Percentiles rank a stretch among this genome's conserved stretches.
Evolutionary conservation across 2,329 filamentous ascomycete genomes (phyloP).

Genomic region (Pyrenophora seminiperda): DNA sequence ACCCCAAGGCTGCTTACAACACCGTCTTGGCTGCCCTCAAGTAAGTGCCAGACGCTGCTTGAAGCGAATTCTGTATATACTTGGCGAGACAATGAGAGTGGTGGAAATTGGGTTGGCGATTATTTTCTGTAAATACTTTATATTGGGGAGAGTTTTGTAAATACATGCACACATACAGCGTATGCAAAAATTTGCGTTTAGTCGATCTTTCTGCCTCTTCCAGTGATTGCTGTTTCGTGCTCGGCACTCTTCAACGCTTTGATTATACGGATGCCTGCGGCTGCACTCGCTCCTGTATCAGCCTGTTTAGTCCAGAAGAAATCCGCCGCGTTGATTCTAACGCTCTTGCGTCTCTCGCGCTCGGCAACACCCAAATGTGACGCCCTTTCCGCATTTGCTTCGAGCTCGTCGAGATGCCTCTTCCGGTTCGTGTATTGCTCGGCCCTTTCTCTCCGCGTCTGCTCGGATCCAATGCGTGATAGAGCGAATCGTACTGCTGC

Average conservation of each 20-base stretch:
- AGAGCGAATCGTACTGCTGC: constrained; percentile 35
- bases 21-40: constrained; percentile 37
- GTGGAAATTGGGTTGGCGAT: too few relatives aligned
- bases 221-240: constrained; percentile 20
- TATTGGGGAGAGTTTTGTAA: constrained; percentile 10
- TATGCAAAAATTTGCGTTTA: not conserved
- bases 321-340: constrained; percentile 38
- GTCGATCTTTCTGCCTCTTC: constrained; percentile 11
- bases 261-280: constrained; percentile 32
- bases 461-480: constrained; percentile 35
- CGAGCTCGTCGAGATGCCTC: constrained; percentile 35
- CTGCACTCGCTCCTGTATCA: constrained; percentile 32
- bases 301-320: constrained; percentile 40
- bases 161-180: not conserved
- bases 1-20: constrained; percentile 51
- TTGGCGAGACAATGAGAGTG: too few relatives aligned
- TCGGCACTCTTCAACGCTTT: constrained; percentile 30
- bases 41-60: constrained; percentile 8
- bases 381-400: constrained; percentile 22
- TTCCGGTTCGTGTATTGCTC: constrained; percentile 38
- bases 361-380: constrained; percentile 29
- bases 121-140: constrained; percentile 6
- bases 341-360: constrained; percentile 38
- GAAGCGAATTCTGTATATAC: too few relatives aligned
- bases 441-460: constrained; percentile 33